These are phyloP conservation scores for Drechslerella dactyloides DNA, from an alignment of 2,329 filamentous ascomycete species.

Conservation along the genomic window DNA sequence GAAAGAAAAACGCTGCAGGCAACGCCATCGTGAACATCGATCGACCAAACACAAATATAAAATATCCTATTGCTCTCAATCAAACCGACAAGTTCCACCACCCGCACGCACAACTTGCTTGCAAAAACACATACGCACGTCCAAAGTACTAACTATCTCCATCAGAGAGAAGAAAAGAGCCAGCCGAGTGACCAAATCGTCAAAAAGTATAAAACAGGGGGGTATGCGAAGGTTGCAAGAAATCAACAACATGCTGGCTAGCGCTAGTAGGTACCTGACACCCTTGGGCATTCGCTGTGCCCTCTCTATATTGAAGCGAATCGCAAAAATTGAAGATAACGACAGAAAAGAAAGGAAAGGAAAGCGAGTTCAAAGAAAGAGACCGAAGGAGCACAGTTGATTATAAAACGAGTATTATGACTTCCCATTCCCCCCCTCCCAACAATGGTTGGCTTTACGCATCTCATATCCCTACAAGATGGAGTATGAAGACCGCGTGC, in stretches of 20 bases:
- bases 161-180: background rate
- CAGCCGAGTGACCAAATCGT: too few species aligned
- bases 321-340: constrained; percentile 6
- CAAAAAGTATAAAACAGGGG: background rate
- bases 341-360: background rate
- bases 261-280: background rate
- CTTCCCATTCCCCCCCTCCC: background rate
- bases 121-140: too few species aligned
- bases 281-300: background rate
- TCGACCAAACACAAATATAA: too few species aligned
- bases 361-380: background rate
- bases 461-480: background rate
- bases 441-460: background rate
- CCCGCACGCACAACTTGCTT: too few species aligned
- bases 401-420: background rate
- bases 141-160: too few species aligned
- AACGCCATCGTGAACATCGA: too few species aligned
- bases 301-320: constrained; percentile 22
- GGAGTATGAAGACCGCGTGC: too few species aligned
- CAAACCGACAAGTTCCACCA: too few species aligned
- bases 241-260: background rate
- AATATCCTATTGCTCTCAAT: too few species aligned
- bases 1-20: too few species aligned
- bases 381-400: background rate
- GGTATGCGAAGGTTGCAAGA: background rate